phyloP scores from a whole-genome alignment of 768 basidiomycete species.

The Omphalotus guepiniiformis region DNA sequence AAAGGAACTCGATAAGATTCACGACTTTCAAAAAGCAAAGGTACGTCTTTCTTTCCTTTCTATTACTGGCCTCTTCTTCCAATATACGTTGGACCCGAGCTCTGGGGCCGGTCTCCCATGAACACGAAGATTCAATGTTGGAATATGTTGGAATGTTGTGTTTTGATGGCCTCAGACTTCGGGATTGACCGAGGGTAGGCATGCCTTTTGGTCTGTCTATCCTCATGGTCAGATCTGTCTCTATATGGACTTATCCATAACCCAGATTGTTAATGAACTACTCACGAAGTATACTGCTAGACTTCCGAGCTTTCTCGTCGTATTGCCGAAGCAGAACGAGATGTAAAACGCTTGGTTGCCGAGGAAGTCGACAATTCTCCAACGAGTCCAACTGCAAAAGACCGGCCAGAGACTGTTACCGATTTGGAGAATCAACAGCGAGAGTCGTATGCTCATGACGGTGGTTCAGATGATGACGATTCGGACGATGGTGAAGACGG shows the following conservation, averaged over 20 bases:
- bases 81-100: no score
- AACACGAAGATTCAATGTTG: no score
- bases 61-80: neutral
- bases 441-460: conserved; percentile 50
- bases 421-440: conserved; percentile 59
- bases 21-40: conserved; percentile 90
- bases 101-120: no score
- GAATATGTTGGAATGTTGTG: no score
- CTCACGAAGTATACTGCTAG: conserved; percentile 32
- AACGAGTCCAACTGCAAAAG: conserved; percentile 11
- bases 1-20: conserved; percentile 88
- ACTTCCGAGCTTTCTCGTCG: conserved; percentile 77
- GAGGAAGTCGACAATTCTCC: conserved; percentile 35
- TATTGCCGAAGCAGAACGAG: conserved; percentile 78
- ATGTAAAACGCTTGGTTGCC: conserved; percentile 73
- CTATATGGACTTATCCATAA: neutral
- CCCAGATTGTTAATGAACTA: neutral
- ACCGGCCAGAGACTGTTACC: conserved; percentile 19
- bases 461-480: conserved; percentile 68
- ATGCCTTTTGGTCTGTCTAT: no score
- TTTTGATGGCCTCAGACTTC: no score
- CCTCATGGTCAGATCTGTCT: no score
- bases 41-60: conserved; percentile 30
- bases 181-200: no score
- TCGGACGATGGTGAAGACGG: conserved; percentile 45